Evolutionary conservation across 2,329 filamentous ascomycete species (phyloP), one percentile per base, ranked within the genome.

Genomic region (Alternaria sp.): DNA sequence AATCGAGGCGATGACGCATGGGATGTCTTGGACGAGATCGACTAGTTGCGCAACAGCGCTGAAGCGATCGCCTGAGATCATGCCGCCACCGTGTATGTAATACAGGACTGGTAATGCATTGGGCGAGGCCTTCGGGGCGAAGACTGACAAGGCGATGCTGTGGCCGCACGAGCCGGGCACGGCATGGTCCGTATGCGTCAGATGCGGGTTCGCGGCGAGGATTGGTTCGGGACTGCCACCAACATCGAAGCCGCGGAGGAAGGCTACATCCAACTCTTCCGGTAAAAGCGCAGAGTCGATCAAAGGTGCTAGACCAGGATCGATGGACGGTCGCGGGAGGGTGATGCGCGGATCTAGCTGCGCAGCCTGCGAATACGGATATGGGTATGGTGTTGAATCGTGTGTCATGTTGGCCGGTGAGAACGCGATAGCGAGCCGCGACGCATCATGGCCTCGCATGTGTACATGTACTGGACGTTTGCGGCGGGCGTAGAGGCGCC

Each of bases 71-170:
- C 67, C 68, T 36, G 36, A 52, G 17, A 70, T 56, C 62, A 70
- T 59, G 7, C 68, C 62, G 21, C 65, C 68, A 7, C 66, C 85
- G 1, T 91, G 91, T 69, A 92, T 89, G 71, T 93, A 92, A 0
- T 93, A 81, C 0, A 93, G 87, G 0, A 88, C 83, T 0, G 86
- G 86, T 72, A 92, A 92, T 78, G 93, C 89, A 67, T 90, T 88
- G 62, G 46, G 11, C 8, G 36, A 19, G 13, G 40, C 8, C 11
- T 43, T 40, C 88, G 77, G 91, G 87, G 66, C 90, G 89, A 3
- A 87, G 19, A 66, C 23, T 4, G 66, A 66, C 15, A 67, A 30
- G n/a, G 91, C 83, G 49, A 90, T 89, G 77, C 91, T 91, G 78
- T 88, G 89, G 59, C 63, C 59, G 25, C 43, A 28, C n/a, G 52